Percentiles rank a stretch among this genome's conserved stretches.
phyloP scores from a whole-genome alignment of 768 basidiomycete genomes.

The Psilocybe azurescens region DNA sequence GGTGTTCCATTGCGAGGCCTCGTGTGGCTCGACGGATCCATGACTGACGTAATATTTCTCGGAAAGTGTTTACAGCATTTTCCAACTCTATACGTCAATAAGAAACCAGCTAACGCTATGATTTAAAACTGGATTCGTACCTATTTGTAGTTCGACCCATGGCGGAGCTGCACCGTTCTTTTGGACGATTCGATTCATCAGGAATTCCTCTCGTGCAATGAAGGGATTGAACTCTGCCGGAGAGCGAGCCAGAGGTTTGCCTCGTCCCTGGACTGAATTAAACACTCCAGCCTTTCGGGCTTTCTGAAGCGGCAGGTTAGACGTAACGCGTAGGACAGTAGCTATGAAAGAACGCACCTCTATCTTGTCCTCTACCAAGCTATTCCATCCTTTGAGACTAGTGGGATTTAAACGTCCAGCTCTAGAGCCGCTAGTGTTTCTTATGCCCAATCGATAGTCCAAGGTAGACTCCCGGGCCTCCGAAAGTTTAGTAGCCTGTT shows the following conservation, averaged over 20 bases:
- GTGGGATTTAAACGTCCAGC: conserved; percentile 55
- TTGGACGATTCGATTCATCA: conserved; percentile 87
- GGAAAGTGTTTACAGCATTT: conserved; percentile 60
- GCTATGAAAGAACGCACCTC: conserved; percentile 50
- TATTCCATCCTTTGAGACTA: conserved; percentile 75
- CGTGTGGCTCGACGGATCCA: conserved; percentile 82
- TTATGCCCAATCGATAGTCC: conserved; percentile 75
- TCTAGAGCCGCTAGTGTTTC: conserved; percentile 8
- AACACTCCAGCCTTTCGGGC: conserved; percentile 73
- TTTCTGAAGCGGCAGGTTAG: conserved; percentile 43
- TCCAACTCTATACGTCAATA: conserved; percentile 65
- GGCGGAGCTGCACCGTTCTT: conserved; percentile 83
- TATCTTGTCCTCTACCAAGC: conserved; percentile 79
- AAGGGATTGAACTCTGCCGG: conserved; percentile 55
- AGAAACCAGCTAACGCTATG: background rate
- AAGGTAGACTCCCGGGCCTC: conserved; percentile 74
- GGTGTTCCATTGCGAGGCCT: conserved; percentile 52
- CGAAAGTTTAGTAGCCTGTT: conserved; percentile 59
- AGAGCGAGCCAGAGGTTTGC: conserved; percentile 42
- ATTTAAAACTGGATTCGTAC: conserved; percentile 36
- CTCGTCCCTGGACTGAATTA: conserved; percentile 71
- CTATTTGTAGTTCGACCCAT: conserved; percentile 84
- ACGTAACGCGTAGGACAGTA: background rate
- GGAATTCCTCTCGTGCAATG: conserved; percentile 78
- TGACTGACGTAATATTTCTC: conserved; percentile 63